Evolutionary conservation across 129 eudicot species (phyloP), one percentile per base, ranked within the genome.

Genomic region (Flaveria linearis): DNA sequence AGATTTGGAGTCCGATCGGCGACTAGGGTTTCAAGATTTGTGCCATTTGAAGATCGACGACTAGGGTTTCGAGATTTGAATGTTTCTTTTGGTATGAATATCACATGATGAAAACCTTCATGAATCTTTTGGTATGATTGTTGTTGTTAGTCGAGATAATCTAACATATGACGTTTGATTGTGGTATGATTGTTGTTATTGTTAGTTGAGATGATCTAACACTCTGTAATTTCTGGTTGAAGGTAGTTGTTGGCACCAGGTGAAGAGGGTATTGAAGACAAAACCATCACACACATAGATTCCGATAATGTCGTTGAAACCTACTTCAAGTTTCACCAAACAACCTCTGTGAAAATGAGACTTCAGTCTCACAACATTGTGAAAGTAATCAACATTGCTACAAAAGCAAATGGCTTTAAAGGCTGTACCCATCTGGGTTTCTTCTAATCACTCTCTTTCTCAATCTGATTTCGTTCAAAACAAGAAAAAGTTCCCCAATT

Each of bases 391-490:
- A 53, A 76, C 69, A 69, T 85, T 83, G 88, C 81, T 68, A 62
- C 80, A 74, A 23, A 76, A 72, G 26, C 0, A 62, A 51, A 85
- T 87, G 86, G 89, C 81, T 82, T 76, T 89, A 49, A 85, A 81
- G 78, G 68, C 87, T 69, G 76, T 80, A 28, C 92, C 87, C 69
- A 78, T 84, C 78, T 84, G 84, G 84, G 83, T 75, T 18, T 68
- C 69, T 51, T 74, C 80, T 30, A 67, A 51, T 77, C 71, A 78
- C 46, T 75, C 78, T 53, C 52, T 43, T 64, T 47, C 75, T 69
- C 84, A 33, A 81, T 71, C 66, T 9, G 85, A 78, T 75, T 81
- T 61, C 47, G 55, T 26, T 74, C 79, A 68, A 61, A 80, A 76
- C 71, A 69, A 76, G 69, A 77, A n/a, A n/a, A n/a, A n/a, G n/a